Conservation (phyloP, 129 eudicot species). For the Smallanthus sonchifolius region DNA sequence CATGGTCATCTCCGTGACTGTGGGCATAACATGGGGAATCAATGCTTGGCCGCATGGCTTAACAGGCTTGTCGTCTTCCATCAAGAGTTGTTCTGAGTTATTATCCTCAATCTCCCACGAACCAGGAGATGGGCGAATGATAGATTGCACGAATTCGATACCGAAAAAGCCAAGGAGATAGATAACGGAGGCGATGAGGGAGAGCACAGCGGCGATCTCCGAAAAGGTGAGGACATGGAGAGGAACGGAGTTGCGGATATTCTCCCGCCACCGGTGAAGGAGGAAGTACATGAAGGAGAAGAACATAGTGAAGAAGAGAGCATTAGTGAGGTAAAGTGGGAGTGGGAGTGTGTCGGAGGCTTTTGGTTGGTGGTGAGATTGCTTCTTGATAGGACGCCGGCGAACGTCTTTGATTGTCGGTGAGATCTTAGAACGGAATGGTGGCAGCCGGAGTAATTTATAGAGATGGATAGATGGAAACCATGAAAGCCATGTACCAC, state of each 20-base stretch:
- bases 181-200: constrained; percentile 17
- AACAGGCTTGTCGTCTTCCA: constrained; percentile 22
- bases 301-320: constrained; percentile 24
- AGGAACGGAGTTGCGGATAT: constrained; percentile 24
- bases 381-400: too few species aligned
- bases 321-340: constrained; percentile 51
- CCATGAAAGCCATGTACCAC: too few species aligned
- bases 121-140: constrained; percentile 34
- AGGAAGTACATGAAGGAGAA: constrained; percentile 24
- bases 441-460: too few species aligned
- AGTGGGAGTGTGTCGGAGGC: too few species aligned
- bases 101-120: constrained; percentile 32
- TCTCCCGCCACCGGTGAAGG: constrained; percentile 24
- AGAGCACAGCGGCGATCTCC: constrained; percentile 18
- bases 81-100: constrained; percentile 10
- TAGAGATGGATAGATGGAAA: too few species aligned
- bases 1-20: neutral
- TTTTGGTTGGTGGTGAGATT: too few species aligned
- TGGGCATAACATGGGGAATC: constrained; percentile 7
- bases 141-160: constrained; percentile 54
- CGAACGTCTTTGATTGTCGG: too few species aligned
- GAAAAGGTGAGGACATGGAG: constrained; percentile 26
- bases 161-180: constrained; percentile 27
- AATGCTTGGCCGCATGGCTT: constrained; percentile 22
- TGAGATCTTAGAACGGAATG: too few species aligned